A percentile compares a stretch with the other conserved stretches of the same genome.
phyloP scores from a whole-genome alignment of 306 rosid species.

The Castanea sativa region DNA sequence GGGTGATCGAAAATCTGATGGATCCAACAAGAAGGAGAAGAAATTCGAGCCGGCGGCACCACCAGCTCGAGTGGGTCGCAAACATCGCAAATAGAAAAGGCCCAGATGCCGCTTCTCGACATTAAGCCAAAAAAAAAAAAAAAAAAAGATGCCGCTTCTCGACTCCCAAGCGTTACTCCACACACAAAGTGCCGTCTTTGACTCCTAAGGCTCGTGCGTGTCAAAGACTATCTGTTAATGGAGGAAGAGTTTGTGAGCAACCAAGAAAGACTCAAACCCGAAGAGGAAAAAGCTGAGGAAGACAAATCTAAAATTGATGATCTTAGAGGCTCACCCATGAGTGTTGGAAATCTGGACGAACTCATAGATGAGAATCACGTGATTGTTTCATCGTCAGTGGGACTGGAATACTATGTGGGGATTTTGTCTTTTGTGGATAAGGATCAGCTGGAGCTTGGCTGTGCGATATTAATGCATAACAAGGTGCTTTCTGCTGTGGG shows the following conservation, averaged over 20 bases:
- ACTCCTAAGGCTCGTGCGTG: slow-evolving; percentile 74
- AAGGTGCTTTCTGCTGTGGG: too few relatives aligned
- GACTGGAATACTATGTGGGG: too few relatives aligned
- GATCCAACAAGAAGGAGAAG: slow-evolving; percentile 83
- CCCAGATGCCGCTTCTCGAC: slow-evolving; percentile 57
- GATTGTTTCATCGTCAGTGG: too few relatives aligned
- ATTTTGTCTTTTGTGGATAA: too few relatives aligned
- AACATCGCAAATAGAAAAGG: slow-evolving; percentile 92
- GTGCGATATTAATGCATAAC: too few relatives aligned
- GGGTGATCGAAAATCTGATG: slow-evolving; percentile 79
- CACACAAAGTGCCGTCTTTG: slow-evolving; percentile 77
- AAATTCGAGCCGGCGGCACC: slow-evolving; percentile 91
- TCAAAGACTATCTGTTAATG: slow-evolving; percentile 86
- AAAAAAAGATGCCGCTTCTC: slow-evolving; percentile 13
- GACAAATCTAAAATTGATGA: too few relatives aligned
- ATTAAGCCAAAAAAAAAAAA: too few relatives aligned
- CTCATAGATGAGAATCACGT: too few relatives aligned
- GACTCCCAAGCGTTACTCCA: slow-evolving; percentile 80
- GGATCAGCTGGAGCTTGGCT: too few relatives aligned
- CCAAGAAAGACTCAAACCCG: slow-evolving; percentile 61
- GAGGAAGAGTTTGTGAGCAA: slow-evolving; percentile 95
- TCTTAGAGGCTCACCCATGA: too few relatives aligned
- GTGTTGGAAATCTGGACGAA: too few relatives aligned
- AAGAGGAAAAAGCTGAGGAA: too few relatives aligned
- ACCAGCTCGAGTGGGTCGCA: slow-evolving; percentile 78